These are phyloP conservation scores for Acer negundo DNA, from an alignment of 345 rosid species.

Conservation along the genomic window DNA sequence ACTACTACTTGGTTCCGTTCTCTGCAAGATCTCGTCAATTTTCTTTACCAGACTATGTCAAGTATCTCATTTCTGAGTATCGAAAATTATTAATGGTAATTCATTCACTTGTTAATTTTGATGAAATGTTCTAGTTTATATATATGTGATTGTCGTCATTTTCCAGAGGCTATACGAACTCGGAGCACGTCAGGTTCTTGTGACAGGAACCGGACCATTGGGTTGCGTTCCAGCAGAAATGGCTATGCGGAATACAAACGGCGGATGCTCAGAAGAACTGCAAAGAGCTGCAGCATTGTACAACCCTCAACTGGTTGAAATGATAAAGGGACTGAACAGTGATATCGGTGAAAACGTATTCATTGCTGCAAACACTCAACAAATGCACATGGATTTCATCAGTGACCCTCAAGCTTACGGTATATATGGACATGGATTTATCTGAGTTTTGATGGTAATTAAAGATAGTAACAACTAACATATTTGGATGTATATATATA, in stretches of 20 bases:
- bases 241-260: constrained; percentile 35
- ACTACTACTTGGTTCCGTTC: constrained; percentile 77
- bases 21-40: constrained; percentile 79
- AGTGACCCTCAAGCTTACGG: constrained; percentile 47
- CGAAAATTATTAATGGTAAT: constrained; percentile 51
- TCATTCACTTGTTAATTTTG: no score
- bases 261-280: constrained; percentile 38
- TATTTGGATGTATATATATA: background rate
- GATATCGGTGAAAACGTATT: constrained; percentile 25
- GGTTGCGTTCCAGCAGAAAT: constrained; percentile 52
- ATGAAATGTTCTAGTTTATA: no score
- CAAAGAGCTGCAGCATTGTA: constrained; percentile 38
- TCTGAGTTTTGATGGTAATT: background rate
- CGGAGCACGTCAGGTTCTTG: constrained; percentile 42
- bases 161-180: constrained; percentile 35
- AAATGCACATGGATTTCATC: constrained; percentile 41
- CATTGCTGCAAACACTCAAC: constrained; percentile 38
- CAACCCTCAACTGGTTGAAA: constrained; percentile 38
- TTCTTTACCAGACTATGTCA: constrained; percentile 57
- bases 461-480: background rate
- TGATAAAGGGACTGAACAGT: constrained; percentile 29
- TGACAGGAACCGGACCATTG: constrained; percentile 51
- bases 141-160: background rate
- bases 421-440: background rate
- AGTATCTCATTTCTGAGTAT: constrained; percentile 63